Evolutionary conservation across 2,329 filamentous ascomycete species (phyloP).

Genomic region (Apiospora kogelbergensis): DNA sequence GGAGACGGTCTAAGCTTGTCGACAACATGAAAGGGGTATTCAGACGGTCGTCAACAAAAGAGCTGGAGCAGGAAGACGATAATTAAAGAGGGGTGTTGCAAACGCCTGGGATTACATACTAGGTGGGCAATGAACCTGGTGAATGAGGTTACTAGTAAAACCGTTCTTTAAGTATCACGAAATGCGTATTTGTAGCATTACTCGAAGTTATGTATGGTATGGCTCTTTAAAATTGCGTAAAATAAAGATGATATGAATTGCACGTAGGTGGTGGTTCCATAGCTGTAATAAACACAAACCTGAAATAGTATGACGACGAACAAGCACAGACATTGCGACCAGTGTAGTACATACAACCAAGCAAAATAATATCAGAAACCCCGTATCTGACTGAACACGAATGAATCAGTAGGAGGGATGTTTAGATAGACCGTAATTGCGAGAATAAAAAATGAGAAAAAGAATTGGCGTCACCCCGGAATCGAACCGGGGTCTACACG

Average conservation of each 20-base stretch:
- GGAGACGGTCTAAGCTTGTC: neutral
- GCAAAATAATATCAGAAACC: neutral
- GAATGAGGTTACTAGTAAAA: neutral
- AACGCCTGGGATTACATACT: too few relatives aligned
- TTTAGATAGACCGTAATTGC: too few relatives aligned
- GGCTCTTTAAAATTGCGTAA: too few relatives aligned
- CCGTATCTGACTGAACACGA: too few relatives aligned
- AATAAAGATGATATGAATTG: too few relatives aligned
- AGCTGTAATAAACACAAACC: neutral
- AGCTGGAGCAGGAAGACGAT: neutral
- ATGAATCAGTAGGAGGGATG: too few relatives aligned
- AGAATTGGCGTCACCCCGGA: slow-evolving; percentile 12
- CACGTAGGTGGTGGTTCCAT: neutral
- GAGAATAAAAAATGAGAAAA: neutral
- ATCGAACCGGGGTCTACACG: slow-evolving; percentile 16
- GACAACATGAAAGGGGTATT: slow-evolving; percentile 2
- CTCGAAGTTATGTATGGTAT: too few relatives aligned
- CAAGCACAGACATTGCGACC: neutral
- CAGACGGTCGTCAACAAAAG: neutral
- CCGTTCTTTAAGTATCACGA: too few relatives aligned
- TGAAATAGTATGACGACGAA: neutral
- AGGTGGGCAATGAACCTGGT: too few relatives aligned
- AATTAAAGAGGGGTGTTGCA: neutral
- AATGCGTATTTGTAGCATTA: too few relatives aligned
- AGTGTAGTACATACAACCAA: neutral